Evolutionary conservation across 345 rosid genomes (phyloP).

Genomic region (Aquilaria yunnanensis): DNA sequence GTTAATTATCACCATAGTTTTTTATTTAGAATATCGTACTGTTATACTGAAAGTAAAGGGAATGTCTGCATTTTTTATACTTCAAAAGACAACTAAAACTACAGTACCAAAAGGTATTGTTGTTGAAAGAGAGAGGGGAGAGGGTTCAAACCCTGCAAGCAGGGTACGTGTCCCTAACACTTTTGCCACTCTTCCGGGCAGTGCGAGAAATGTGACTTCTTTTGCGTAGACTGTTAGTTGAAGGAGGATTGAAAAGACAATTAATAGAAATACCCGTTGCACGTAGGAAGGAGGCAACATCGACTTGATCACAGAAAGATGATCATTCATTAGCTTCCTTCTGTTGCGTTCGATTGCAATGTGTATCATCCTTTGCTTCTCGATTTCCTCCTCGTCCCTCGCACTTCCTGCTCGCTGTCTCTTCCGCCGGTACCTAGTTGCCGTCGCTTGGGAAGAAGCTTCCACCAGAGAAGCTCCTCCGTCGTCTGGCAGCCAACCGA

Average conservation of each 20-base stretch:
- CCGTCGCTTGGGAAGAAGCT: neutral
- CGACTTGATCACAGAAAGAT: slow-evolving; percentile 47
- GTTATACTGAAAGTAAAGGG: too few species aligned
- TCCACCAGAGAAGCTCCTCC: slow-evolving; percentile 9
- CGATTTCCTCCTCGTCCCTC: slow-evolving; percentile 45
- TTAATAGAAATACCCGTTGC: slow-evolving; percentile 39
- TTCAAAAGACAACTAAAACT: too few species aligned
- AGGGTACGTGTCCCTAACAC: too few species aligned
- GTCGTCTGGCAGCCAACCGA: neutral
- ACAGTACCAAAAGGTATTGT: too few species aligned
- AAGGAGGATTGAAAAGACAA: neutral
- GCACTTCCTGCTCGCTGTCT: slow-evolving; percentile 34
- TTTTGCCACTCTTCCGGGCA: too few species aligned
- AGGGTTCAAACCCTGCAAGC: too few species aligned
- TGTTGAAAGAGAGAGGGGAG: too few species aligned
- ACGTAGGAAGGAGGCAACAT: slow-evolving; percentile 56
- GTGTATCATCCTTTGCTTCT: slow-evolving; percentile 65
- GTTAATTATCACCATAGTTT: too few species aligned
- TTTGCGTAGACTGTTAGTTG: too few species aligned
- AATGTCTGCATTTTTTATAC: too few species aligned
- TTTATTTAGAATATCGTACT: too few species aligned
- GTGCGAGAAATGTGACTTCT: too few species aligned
- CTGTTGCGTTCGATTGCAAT: slow-evolving; percentile 68
- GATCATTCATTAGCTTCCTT: slow-evolving; percentile 67
- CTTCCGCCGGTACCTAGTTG: slow-evolving; percentile 21